Evolutionary conservation across 495 filamentous ascomycete species (phyloP), one percentile per base, ranked within the genome.

Genomic region (Hypoxylon lienhwacheense): DNA sequence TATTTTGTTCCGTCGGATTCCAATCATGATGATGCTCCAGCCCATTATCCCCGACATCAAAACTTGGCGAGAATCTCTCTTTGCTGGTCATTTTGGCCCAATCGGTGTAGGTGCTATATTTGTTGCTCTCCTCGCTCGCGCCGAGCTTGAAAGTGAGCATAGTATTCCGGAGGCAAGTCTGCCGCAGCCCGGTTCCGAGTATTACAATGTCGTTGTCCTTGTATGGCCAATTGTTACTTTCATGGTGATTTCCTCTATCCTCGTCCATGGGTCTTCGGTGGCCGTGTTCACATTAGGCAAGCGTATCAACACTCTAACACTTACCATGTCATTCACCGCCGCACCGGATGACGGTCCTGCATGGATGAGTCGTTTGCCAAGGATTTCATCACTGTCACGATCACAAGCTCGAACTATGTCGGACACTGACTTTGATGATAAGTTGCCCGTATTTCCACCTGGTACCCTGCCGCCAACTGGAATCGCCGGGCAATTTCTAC

Each of bases 101-200:
- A 97, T 99, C 55, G 95, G 95, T 45, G 93, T 98, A 43, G 95
- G 95, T 58, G 95, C 92, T 54, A 90, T 99, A 52, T 99, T 97
- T 51, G 88, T 96, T 44, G 88, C 89, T 15, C 95, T 99, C 44
- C 70, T 99, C 46, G 90, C 93, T 10, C 78, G 91, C 48, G 91
- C 90, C 1, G 95, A 97, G 66, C 61, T 99, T 28, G 91, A 97
- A 66, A 80, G 75, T 1, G 77, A 84, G 28, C 71, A 68, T 15
- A 87, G 89, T 1, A 84, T 89, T 19, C 95, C 95, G 0, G 71
- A 87, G 5, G 69, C 77, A 5, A 72, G 78, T 7, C 68, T 92
- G 11, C 88, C 88, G 2, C 35, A 54, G 25, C 37, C 65, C 11
- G 75, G 70, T 15, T 57, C 73, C 5, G 55, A 73, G 5, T 81